phyloP scores from a whole-genome alignment of 352 stramenopile species.

The Phytophthora fragariae region DNA sequence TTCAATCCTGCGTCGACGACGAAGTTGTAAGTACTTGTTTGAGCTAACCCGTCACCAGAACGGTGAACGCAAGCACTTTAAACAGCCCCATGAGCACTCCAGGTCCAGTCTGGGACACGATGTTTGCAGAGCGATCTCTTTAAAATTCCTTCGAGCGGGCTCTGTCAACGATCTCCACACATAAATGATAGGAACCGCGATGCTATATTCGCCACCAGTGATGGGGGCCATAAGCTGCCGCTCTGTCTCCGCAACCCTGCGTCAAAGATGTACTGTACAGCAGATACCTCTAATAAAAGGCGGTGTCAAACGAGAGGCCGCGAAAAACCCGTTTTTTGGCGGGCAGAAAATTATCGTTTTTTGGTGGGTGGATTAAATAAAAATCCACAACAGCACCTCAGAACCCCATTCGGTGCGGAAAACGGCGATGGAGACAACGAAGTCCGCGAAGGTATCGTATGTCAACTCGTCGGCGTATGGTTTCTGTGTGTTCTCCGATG shows the following conservation, averaged over 20 bases:
- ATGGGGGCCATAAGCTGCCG: constrained; percentile 61
- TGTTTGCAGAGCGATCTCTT: constrained; percentile 78
- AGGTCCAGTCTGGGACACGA: constrained; percentile 31
- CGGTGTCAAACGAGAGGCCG: constrained; percentile 16
- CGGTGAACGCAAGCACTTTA: constrained; percentile 59
- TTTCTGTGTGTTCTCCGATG: constrained; percentile 61
- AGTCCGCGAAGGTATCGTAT: constrained; percentile 16
- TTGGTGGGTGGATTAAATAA: no score
- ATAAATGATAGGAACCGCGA: constrained; percentile 66
- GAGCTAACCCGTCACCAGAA: constrained; percentile 75
- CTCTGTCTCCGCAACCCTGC: constrained; percentile 60
- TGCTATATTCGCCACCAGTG: constrained; percentile 60
- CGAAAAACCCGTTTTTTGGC: no score
- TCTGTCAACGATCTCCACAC: constrained; percentile 78
- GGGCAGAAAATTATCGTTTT: no score
- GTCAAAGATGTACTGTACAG: background rate
- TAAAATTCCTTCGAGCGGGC: constrained; percentile 62
- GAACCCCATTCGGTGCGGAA: no score
- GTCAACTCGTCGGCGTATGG: constrained; percentile 82
- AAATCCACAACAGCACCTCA: no score
- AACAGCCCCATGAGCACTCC: constrained; percentile 64
- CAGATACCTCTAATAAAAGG: background rate
- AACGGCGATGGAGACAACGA: constrained; percentile 17
- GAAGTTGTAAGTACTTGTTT: constrained; percentile 69
- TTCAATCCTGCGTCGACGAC: constrained; percentile 80